Percentiles rank a stretch among this genome's conserved stretches.
Evolutionary conservation across 2,329 filamentous ascomycete genomes (phyloP).

Genomic region (Arthrobotrys pseudoclavata): DNA sequence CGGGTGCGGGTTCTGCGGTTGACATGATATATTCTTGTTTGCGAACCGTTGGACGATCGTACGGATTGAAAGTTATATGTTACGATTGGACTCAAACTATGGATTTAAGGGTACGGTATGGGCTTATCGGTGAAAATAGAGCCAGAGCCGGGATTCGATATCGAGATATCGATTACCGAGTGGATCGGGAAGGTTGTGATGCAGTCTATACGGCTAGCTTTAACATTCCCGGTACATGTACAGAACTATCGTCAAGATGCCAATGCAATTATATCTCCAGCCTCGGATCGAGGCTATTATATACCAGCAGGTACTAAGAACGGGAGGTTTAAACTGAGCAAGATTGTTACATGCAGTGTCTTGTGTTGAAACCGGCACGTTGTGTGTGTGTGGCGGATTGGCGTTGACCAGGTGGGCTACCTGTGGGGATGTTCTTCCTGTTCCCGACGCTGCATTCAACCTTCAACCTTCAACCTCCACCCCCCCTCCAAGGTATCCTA

Average conservation of each 20-base stretch:
- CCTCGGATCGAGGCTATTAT: neutral
- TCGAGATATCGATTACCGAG: neutral
- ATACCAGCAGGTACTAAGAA: neutral
- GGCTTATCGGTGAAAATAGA: constrained; percentile 28
- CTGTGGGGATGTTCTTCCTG: constrained; percentile 22
- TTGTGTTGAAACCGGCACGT: neutral
- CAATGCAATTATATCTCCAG: neutral
- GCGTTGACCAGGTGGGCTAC: neutral
- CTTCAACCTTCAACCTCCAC: constrained; percentile 17
- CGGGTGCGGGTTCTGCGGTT: constrained; percentile 16
- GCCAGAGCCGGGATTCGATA: constrained; percentile 13
- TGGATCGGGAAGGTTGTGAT: constrained; percentile 31
- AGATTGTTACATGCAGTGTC: constrained; percentile 10
- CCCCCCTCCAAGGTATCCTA: neutral
- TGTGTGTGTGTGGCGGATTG: constrained; percentile 5
- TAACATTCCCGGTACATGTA: neutral
- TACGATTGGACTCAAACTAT: neutral
- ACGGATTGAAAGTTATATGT: too few relatives aligned
- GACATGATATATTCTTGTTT: constrained; percentile 27
- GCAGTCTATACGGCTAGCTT: neutral
- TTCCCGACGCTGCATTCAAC: constrained; percentile 6
- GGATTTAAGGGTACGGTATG: neutral
- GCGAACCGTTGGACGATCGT: too few relatives aligned
- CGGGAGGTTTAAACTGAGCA: too few relatives aligned
- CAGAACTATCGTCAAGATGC: neutral